Conservation (phyloP, 2,329 filamentous ascomycete species). For the Phialocephala subalpina region DNA sequence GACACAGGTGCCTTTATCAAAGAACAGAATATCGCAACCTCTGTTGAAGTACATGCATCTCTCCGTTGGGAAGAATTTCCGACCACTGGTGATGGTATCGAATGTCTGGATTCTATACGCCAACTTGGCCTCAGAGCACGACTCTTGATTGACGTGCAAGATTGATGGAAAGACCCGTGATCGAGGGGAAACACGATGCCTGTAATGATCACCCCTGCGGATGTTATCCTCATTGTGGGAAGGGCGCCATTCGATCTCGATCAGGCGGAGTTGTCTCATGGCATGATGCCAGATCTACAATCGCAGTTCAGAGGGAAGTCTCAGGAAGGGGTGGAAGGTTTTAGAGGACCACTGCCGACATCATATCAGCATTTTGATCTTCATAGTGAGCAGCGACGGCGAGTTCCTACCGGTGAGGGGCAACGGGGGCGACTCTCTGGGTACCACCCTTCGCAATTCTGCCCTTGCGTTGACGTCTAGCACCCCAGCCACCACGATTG, state of each 20-base stretch:
- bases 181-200: not conserved
- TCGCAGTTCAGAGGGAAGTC: not conserved
- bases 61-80: not conserved
- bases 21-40: constrained; percentile 12
- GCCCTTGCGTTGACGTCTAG: no score
- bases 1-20: constrained; percentile 24
- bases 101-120: not conserved
- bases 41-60: not conserved
- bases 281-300: not conserved
- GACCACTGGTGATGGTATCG: not conserved
- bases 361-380: no score
- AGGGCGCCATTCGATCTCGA: constrained; percentile 10
- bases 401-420: no score
- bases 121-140: not conserved
- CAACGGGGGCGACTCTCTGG: no score
- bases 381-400: no score
- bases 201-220: not conserved
- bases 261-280: constrained; percentile 1
- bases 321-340: not conserved
- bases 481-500: no score
- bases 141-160: not conserved
- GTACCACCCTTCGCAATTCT: no score
- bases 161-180: not conserved
- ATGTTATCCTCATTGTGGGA: constrained; percentile 1
- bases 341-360: not conserved